Evolutionary conservation across 208 protist species (phyloP).

Genomic region (Borovskyia barvae): DNA sequence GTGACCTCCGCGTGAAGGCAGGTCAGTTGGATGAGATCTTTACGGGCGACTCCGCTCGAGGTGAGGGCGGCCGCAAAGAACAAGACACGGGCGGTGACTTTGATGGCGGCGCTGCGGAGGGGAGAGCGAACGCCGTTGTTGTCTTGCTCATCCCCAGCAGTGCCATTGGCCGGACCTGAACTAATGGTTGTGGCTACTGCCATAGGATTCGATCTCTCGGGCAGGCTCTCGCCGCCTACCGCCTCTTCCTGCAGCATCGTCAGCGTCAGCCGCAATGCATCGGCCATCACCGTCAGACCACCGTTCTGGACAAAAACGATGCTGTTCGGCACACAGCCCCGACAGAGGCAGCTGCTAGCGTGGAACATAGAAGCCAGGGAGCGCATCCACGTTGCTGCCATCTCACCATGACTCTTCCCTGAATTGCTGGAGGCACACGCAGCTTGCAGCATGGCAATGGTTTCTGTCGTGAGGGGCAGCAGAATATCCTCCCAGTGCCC

Average conservation of each 20-base stretch:
- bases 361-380: slow-evolving; percentile 48
- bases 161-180: no score
- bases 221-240: no score
- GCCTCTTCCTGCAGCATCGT: not conserved
- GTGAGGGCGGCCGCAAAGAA: slow-evolving; percentile 59
- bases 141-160: no score
- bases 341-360: slow-evolving; percentile 71
- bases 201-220: no score
- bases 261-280: slow-evolving; percentile 10
- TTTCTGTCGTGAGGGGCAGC: slow-evolving; percentile 18
- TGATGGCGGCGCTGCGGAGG: slow-evolving; percentile 13
- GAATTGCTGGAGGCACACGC: not conserved
- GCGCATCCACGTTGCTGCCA: slow-evolving; percentile 10
- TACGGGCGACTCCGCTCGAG: slow-evolving; percentile 33
- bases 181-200: no score
- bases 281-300: slow-evolving; percentile 29
- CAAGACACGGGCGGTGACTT: slow-evolving; percentile 37
- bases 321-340: slow-evolving; percentile 45
- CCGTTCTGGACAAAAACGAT: slow-evolving; percentile 34
- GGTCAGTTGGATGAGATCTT: slow-evolving; percentile 26
- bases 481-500: slow-evolving; percentile 33
- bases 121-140: not conserved
- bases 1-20: slow-evolving; percentile 18
- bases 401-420: not conserved
- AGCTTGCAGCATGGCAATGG: not conserved